These are phyloP conservation scores for Delitschia confertaspora DNA, from an alignment of 495 filamentous ascomycete species.

Conservation along the genomic window DNA sequence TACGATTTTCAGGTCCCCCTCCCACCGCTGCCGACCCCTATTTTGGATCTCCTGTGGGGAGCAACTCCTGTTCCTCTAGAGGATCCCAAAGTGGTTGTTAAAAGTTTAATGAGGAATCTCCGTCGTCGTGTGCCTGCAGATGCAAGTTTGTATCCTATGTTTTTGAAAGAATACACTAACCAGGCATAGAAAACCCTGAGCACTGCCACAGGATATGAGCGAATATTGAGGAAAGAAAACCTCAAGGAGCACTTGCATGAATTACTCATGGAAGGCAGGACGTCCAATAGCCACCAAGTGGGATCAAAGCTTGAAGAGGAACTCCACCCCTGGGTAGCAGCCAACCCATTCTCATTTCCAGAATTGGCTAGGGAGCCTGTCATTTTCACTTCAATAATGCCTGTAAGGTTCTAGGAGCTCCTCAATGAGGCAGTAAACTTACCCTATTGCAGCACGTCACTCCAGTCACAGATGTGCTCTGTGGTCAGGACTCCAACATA, in stretches of 20 bases:
- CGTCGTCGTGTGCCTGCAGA: not conserved
- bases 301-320: too few relatives aligned
- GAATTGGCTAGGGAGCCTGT: too few relatives aligned
- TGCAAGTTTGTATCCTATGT: not conserved
- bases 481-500: too few relatives aligned
- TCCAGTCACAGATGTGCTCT: too few relatives aligned
- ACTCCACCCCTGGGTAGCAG: too few relatives aligned
- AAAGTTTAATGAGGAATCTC: not conserved
- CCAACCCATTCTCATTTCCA: too few relatives aligned
- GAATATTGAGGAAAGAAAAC: not conserved
- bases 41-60: conserved; percentile 11
- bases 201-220: not conserved
- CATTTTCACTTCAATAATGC: too few relatives aligned
- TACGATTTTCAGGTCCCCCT: not conserved
- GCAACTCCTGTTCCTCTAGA: not conserved
- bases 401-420: too few relatives aligned
- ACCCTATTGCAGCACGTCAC: too few relatives aligned
- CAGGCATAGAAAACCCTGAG: not conserved
- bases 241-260: not conserved
- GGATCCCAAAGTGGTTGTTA: not conserved
- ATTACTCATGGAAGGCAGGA: too few relatives aligned
- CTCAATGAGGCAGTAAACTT: too few relatives aligned
- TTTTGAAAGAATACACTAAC: not conserved
- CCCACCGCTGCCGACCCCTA: conserved; percentile 1
- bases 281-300: too few relatives aligned